Conservation (phyloP, 2,329 filamentous ascomycete species). For the Trichoderma semiorbis region DNA sequence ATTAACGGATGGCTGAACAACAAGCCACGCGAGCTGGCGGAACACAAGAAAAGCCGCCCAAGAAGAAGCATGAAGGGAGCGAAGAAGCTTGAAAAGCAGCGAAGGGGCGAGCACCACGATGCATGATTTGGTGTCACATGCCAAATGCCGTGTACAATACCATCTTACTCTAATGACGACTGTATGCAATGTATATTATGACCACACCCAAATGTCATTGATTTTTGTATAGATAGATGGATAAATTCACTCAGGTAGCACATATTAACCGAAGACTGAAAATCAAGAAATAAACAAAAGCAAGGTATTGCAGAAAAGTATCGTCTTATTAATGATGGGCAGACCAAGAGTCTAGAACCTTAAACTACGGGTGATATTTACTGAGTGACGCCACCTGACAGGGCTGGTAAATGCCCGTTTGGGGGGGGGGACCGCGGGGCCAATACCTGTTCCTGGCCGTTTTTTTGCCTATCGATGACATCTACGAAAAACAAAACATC, state of each 20-base stretch:
- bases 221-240: background rate
- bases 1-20: conserved; percentile 69
- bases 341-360: background rate
- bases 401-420: background rate
- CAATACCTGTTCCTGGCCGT: conserved; percentile 5
- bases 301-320: background rate
- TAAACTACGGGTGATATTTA: background rate
- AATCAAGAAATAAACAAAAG: background rate
- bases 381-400: conserved; percentile 15
- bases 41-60: conserved; percentile 54
- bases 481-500: background rate
- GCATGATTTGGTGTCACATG: conserved; percentile 12
- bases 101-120: conserved; percentile 26
- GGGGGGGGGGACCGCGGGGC: conserved; percentile 1
- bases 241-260: background rate
- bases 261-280: background rate
- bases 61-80: conserved; percentile 66
- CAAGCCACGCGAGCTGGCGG: conserved; percentile 49
- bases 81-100: conserved; percentile 41
- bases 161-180: background rate
- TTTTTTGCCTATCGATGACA: conserved; percentile 7
- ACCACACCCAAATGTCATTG: background rate
- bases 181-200: background rate
- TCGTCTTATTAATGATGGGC: background rate
- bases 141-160: background rate